A percentile compares a stretch with the other conserved stretches of the same genome.
phyloP scores from a whole-genome alignment of 108 stramenopile species.

The Pseudonitzschia pungens region DNA sequence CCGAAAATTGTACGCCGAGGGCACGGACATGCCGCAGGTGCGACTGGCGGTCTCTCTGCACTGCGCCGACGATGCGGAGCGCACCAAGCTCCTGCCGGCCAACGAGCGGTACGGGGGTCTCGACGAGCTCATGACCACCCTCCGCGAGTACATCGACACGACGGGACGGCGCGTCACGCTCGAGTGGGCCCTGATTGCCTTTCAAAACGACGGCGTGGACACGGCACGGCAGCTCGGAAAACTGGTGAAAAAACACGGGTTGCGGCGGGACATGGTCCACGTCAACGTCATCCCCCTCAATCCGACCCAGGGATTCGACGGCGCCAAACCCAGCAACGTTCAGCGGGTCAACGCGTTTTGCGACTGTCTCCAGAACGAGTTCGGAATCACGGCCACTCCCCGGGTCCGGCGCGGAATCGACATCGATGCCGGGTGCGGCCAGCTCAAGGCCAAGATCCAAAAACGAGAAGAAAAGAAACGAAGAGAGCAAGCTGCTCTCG shows the following conservation, averaged over 20 bases:
- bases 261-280: slow-evolving; percentile 80
- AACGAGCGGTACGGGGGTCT: slow-evolving; percentile 89
- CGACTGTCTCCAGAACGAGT: slow-evolving; percentile 62
- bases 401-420: slow-evolving; percentile 96
- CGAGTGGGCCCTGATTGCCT: slow-evolving; percentile 96
- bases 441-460: slow-evolving; percentile 80
- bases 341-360: slow-evolving; percentile 69
- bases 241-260: slow-evolving; percentile 46
- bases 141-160: slow-evolving; percentile 72
- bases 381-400: slow-evolving; percentile 74
- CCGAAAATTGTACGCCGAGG: slow-evolving; percentile 40
- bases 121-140: slow-evolving; percentile 78
- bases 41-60: slow-evolving; percentile 91
- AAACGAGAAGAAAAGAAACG: slow-evolving; percentile 34
- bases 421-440: slow-evolving; percentile 98
- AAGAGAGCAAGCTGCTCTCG: background rate
- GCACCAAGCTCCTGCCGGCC: slow-evolving; percentile 86
- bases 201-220: slow-evolving; percentile 85
- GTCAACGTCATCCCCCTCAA: slow-evolving; percentile 97
- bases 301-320: slow-evolving; percentile 84
- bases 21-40: slow-evolving; percentile 56
- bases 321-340: slow-evolving; percentile 58
- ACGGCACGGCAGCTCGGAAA: slow-evolving; percentile 72
- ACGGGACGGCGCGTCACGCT: slow-evolving; percentile 87
- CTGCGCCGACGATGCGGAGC: slow-evolving; percentile 87